Percentiles rank a stretch among this genome's conserved stretches.
phyloP scores from a whole-genome alignment of 1,284 basidiomycete genomes.

The Porphyrellus sp. region DNA sequence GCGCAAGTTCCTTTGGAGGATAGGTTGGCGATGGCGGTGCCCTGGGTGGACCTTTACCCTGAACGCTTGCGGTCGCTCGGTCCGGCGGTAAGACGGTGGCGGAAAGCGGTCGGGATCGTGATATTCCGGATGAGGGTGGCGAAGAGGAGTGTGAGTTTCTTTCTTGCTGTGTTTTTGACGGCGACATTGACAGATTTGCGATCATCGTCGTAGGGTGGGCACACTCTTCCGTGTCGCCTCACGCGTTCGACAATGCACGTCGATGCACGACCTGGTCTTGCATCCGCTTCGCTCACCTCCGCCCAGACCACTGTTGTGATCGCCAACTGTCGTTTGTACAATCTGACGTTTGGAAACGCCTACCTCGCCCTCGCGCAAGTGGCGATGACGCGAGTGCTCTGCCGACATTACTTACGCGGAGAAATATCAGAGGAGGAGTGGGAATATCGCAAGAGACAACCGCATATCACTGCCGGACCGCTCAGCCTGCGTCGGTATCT shows the following conservation, averaged over 20 bases:
- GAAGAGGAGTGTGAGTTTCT: too few relatives aligned
- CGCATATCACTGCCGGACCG: constrained; percentile 47
- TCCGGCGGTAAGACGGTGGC: constrained; percentile 44
- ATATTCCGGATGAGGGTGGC: constrained; percentile 36
- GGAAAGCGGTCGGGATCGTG: constrained; percentile 42
- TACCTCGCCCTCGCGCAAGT: constrained; percentile 52
- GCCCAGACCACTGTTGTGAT: constrained; percentile 33
- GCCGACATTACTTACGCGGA: constrained; percentile 49
- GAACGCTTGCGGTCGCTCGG: constrained; percentile 27
- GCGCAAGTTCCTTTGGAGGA: not conserved
- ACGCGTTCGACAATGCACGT: too few relatives aligned
- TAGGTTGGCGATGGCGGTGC: constrained; percentile 40
- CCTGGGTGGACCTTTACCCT: constrained; percentile 41
- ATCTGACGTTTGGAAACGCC: too few relatives aligned
- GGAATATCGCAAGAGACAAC: constrained; percentile 49
- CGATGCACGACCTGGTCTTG: constrained; percentile 31
- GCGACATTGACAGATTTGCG: too few relatives aligned
- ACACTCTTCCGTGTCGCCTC: constrained; percentile 48
- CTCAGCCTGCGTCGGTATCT: constrained; percentile 49
- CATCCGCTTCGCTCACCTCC: constrained; percentile 28
- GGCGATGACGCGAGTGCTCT: constrained; percentile 52
- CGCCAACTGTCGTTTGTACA: too few relatives aligned
- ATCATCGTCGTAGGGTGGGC: constrained; percentile 51
- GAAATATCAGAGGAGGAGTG: constrained; percentile 49
- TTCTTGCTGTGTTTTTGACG: too few relatives aligned